Evolutionary conservation across 805 yeast species (phyloP).

Genomic region (Yarrowia osloensis): DNA sequence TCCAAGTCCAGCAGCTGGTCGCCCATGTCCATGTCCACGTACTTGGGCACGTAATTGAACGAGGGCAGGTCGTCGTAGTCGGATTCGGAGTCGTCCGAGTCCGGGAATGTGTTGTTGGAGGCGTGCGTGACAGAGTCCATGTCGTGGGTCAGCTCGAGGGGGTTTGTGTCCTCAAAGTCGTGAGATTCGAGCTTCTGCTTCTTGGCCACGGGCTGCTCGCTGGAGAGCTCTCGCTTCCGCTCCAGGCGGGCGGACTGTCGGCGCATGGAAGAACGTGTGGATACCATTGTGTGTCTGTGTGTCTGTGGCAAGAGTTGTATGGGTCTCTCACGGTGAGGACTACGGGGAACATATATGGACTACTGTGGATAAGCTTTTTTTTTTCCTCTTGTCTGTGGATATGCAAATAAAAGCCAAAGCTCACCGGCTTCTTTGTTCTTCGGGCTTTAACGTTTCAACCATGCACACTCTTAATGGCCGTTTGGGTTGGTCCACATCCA

Average conservation of each 20-base stretch:
- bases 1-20: constrained; percentile 8
- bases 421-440: neutral
- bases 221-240: constrained; percentile 9
- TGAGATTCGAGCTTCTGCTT: neutral
- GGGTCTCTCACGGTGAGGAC: constrained; percentile 29
- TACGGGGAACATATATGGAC: constrained; percentile 38
- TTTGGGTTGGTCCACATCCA: constrained; percentile 2
- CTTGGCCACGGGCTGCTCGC: neutral
- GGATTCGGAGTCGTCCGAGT: constrained; percentile 12
- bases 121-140: neutral
- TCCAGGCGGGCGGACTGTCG: constrained; percentile 23
- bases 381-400: neutral
- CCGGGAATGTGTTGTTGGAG: neutral
- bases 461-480: neutral
- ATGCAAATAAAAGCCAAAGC: constrained; percentile 4
- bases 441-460: neutral
- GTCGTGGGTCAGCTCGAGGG: neutral
- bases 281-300: constrained; percentile 1
- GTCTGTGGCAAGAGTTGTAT: neutral
- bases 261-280: constrained; percentile 25
- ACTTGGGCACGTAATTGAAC: constrained; percentile 29
- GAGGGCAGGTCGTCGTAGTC: constrained; percentile 24
- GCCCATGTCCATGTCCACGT: constrained; percentile 19
- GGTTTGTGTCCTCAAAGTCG: neutral
- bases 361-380: constrained; percentile 3